Evolutionary conservation across 208 protist species (phyloP), one percentile per base, ranked within the genome.

Genomic region (Leishmania guyanensis): DNA sequence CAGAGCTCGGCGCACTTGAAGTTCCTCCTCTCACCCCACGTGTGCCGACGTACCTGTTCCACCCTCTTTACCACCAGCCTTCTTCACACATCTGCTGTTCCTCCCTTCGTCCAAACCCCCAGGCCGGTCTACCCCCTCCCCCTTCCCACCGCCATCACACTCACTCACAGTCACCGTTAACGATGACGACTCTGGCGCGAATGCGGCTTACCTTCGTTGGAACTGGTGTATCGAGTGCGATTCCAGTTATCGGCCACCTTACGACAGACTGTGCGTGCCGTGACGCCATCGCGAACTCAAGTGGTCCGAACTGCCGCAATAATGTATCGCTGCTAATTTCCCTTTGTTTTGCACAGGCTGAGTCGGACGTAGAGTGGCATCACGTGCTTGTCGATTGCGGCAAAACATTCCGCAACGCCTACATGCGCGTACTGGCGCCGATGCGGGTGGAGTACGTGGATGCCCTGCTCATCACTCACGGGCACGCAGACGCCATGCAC

Each of bases 381-480:
- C 81, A 89, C 78, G 65, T 95, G 20, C 84, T 98, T 20, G 91
- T 98, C 50, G 95, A 98, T 79, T 94, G 91, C 48, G 95, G 95
- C 39, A 98, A 97, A 79, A 98, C 95, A 2, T 98, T 97, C 83
- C 92, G 95, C 36, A 88, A 93, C 51, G 92, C 95, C 16, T 97
- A 95, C 86, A 91, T 98, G 54, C 91, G 90, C 60, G 89, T 97
- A n/a, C 84, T 98, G 53, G 88, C 88, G 3, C 84, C 81, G 46
- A 87, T 92, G 77, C 70, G 86, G 16, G 86, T 97, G 39, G 80
- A 79, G 4, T 83, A 74, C 51, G 74, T 98, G 3, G 93, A 98
- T 71, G 95, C 91, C 22, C 78, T 98, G 56, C 82, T 98, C 29
- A 81, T 98, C 83, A 98, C 96, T 22, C 95, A 98, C 85, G 94